Evolutionary conservation across 306 rosid genomes (phyloP).

Genomic region (Cicer cuneatum): DNA sequence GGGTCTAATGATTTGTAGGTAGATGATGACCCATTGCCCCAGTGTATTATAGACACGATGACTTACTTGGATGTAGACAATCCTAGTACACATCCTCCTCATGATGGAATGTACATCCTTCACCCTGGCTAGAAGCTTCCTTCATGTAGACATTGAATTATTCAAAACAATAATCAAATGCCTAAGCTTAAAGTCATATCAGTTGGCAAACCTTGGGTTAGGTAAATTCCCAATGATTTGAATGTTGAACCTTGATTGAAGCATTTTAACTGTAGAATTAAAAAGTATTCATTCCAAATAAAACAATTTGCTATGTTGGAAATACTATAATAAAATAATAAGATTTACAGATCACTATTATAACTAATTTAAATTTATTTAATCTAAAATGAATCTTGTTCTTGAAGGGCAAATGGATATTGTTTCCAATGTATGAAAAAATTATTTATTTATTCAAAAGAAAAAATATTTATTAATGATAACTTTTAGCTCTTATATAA

Average conservation of each 20-base stretch:
- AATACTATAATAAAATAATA: neutral
- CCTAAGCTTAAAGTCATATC: constrained; percentile 7
- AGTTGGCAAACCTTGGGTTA: constrained; percentile 11
- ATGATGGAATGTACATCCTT: constrained; percentile 2
- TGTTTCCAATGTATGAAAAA: neutral
- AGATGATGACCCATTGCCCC: constrained; percentile 14
- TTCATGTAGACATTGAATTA: constrained; percentile 4
- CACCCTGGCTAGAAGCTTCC: constrained; percentile 28
- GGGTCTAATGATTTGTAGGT: neutral
- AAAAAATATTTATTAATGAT: neutral
- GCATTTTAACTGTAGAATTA: neutral
- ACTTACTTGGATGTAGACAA: neutral
- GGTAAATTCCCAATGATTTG: neutral
- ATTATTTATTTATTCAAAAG: neutral
- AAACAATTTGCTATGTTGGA: neutral
- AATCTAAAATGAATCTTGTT: neutral
- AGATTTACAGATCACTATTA: neutral
- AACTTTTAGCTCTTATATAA: neutral
- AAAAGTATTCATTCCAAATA: neutral
- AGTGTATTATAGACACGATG: constrained; percentile 12
- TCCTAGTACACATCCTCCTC: constrained; percentile 23
- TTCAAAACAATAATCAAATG: constrained; percentile 36
- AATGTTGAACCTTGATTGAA: neutral
- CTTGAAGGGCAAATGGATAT: neutral
- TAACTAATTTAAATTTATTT: neutral